Evolutionary conservation across 306 rosid genomes (phyloP).

Genomic region (Prunus mira): DNA sequence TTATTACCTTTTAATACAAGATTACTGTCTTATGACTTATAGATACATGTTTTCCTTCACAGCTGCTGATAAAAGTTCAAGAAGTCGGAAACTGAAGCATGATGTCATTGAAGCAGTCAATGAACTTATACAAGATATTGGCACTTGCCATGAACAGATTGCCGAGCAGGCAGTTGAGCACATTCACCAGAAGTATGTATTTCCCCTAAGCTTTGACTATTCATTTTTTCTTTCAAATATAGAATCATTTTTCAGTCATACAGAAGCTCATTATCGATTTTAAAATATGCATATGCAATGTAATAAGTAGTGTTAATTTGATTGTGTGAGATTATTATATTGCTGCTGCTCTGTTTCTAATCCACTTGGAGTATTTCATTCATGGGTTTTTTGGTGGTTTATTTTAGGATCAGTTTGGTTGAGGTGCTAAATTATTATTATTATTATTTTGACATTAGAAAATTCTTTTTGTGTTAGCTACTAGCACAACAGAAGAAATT

Average conservation of each 20-base stretch:
- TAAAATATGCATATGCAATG: neutral
- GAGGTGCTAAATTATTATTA: neutral
- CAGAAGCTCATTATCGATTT: neutral
- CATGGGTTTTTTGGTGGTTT: neutral
- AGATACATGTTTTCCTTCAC: conserved; percentile 26
- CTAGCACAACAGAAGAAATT: neutral
- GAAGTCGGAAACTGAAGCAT: conserved; percentile 84
- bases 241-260: neutral
- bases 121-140: conserved; percentile 90
- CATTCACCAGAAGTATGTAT: conserved; percentile 90
- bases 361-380: neutral
- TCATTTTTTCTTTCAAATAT: neutral
- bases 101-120: conserved; percentile 98
- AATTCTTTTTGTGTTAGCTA: neutral
- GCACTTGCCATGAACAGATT: conserved; percentile 85
- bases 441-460: neutral
- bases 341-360: neutral
- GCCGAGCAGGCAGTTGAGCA: conserved; percentile 99
- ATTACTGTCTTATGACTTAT: neutral
- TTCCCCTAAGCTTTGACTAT: conserved; percentile 16
- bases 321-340: neutral
- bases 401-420: neutral
- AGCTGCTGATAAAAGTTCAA: conserved; percentile 86
- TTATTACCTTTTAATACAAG: neutral
- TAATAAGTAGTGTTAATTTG: neutral